Evolutionary conservation across 352 stramenopile genomes (phyloP), one percentile per base, ranked within the genome.

Genomic region (Pythium graminicola): DNA sequence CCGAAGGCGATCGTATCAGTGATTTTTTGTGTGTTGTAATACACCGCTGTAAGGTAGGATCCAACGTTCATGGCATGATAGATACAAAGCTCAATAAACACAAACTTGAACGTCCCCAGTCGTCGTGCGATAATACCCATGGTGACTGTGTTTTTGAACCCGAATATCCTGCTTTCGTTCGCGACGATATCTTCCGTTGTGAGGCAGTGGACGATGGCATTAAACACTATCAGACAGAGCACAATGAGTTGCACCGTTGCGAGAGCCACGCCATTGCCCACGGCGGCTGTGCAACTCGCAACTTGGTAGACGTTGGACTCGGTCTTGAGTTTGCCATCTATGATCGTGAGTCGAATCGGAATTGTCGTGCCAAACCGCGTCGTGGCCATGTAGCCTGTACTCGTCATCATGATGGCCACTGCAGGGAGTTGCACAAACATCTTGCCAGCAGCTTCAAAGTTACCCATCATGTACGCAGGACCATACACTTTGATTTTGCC

Each of bases 1-100:
- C 31, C 41, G 16, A 64, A 64, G 33, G 56, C 47, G 48, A 64
- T 54, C 48, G 56, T 64, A 36, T 64, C 56, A n/a, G 47, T 64
- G n/a, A 38, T 38, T 32, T 64, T 64, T 24, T 64, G 41, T 19
- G 56, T 64, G 47, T 44, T 31, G 48, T 54, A 50, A 35, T 49
- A 64, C 41, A 54, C 48, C 6, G 56, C 56, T 19, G 56, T 41
- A 20, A 64, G 54, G 42, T 58, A 64, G 4, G 8, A 27, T 26
- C 56, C 48, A 28, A 64, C 56, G 33, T 64, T 64, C 23, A 64
- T 26, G 1, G 24, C 26, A 42, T 64, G 56, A 49, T 58, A 64
- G 16, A 64, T 7, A 33, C 56, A 57, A 26, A 64, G 56, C 48
- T 64, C 48, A 9, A 58, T 42, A 27, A 58, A 57, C 41, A 64